Conservation (phyloP, 192 early-diverging fungal genomes). For the Piromyces finnis region DNA sequence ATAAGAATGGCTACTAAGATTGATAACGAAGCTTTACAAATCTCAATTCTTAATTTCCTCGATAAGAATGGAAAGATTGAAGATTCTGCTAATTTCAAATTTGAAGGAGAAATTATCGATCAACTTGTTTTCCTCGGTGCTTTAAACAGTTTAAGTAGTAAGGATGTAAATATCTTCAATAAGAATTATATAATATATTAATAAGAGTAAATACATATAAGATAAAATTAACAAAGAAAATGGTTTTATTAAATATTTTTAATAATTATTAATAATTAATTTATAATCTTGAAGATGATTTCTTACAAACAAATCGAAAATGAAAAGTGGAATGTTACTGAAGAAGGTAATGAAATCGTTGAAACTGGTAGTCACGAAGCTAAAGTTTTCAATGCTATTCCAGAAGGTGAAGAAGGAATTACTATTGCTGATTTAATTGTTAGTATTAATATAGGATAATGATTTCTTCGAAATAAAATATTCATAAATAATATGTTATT, state of each 20-base stretch:
- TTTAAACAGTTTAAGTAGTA: conserved; percentile 63
- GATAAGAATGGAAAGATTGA: conserved; percentile 48
- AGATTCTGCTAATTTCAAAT: conserved; percentile 41
- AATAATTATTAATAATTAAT: no score
- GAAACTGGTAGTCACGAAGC: conserved; percentile 84
- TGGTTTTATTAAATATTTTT: no score
- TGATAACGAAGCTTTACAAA: background rate
- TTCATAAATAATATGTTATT: background rate
- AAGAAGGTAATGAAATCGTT: conserved; percentile 75
- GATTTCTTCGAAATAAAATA: background rate
- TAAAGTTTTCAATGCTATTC: conserved; percentile 73
- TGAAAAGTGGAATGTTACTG: conserved; percentile 66
- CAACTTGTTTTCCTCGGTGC: conserved; percentile 57
- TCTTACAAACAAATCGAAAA: conserved; percentile 53
- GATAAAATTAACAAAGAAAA: no score
- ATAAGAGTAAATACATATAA: background rate
- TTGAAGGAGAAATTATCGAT: conserved; percentile 38
- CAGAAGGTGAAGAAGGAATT: conserved; percentile 61
- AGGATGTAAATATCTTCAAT: conserved; percentile 45
- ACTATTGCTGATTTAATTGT: conserved; percentile 69
- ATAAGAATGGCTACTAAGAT: background rate
- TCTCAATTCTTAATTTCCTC: conserved; percentile 39
- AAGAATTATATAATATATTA: background rate
- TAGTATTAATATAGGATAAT: background rate
- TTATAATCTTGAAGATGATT: conserved; percentile 76